Evolutionary conservation across 495 filamentous ascomycete genomes (phyloP).

Genomic region (Neurospora hispaniola): DNA sequence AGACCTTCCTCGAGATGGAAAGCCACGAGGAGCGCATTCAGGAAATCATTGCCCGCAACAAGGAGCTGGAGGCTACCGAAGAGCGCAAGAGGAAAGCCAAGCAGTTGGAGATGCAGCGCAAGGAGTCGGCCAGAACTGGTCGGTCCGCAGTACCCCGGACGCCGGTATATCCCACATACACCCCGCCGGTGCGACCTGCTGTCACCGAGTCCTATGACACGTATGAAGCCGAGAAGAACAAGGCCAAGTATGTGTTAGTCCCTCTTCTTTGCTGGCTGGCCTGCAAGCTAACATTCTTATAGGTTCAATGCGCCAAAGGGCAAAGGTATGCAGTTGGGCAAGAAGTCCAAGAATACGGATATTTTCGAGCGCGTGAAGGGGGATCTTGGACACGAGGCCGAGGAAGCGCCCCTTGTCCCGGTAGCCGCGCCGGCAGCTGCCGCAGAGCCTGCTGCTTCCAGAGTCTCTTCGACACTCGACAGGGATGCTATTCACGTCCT

Average conservation of each 20-base stretch:
- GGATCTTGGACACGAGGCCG: constrained; percentile 70
- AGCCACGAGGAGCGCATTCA: constrained; percentile 97
- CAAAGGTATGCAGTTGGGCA: constrained; percentile 97
- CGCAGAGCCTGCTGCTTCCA: constrained; percentile 45
- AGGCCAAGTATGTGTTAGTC: constrained; percentile 53
- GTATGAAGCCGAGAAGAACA: constrained; percentile 96
- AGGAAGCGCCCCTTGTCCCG: constrained; percentile 67
- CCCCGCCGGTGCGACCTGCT: constrained; percentile 60
- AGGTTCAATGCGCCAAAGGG: constrained; percentile 59
- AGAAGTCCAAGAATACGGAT: constrained; percentile 92
- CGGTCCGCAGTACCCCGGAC: constrained; percentile 51
- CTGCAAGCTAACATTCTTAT: constrained; percentile 11
- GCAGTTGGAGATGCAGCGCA: constrained; percentile 95
- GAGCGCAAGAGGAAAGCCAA: constrained; percentile 97
- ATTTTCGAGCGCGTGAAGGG: constrained; percentile 94
- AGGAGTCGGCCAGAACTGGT: constrained; percentile 59
- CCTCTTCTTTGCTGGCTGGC: not conserved
- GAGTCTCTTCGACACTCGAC: constrained; percentile 54
- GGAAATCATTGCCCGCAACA: constrained; percentile 96
- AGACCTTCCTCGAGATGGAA: constrained; percentile 98
- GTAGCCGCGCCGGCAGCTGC: constrained; percentile 45
- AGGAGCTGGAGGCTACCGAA: constrained; percentile 94
- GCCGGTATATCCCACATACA: constrained; percentile 82
- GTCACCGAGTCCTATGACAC: constrained; percentile 77
- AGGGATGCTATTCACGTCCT: constrained; percentile 77